Evolutionary conservation across 169 alveolate genomes (phyloP), one percentile per base, ranked within the genome.

Genomic region (Cryptosporidium canis): DNA sequence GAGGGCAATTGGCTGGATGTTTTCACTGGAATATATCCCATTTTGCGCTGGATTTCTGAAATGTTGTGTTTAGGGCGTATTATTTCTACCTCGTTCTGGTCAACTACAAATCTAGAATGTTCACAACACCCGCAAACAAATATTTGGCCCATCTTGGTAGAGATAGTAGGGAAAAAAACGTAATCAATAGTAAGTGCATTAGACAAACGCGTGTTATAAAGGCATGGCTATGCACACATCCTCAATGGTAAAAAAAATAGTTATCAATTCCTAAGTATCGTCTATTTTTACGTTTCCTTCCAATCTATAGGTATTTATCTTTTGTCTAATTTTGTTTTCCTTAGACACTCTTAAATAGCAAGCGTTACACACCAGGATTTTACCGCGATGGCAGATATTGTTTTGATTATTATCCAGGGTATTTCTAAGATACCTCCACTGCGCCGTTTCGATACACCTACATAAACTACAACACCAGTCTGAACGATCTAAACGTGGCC

Each of bases 281-380:
- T 77, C 87, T 77, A 58, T 14, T 45, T 77, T 77, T 43, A 63
- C 39, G 63, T 61, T 77, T 61, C 72, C 71, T 55, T 77, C 72
- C 0, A 61, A n/a, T 77, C 61, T 56, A 45, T 33, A 77, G 51
- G 87, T 63, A 18, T 55, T 77, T 39, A 77, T 45, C 11, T 77
- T 77, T 61, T 77, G 87, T 58, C 87, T 77, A 58, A 77, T 56
- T 45, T 77, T 77, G 61, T 77, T 77, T 61, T 77, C 87, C 43
- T 77, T 77, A 56, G 87, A 77, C 53, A 77, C 87, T 58, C 87
- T 77, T 77, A 77, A 77, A 77, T 77, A 77, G 87, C 87, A 77
- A 77, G 87, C 87, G 87, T 77, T 77, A 77, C 87, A 77, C 55
- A 77, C 87, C 72, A 77, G 87, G 71, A 77, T 61, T 77, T 77